Evolutionary conservation across 2,329 filamentous ascomycete genomes (phyloP).

Genomic region (Aureobasidium melanogenum): DNA sequence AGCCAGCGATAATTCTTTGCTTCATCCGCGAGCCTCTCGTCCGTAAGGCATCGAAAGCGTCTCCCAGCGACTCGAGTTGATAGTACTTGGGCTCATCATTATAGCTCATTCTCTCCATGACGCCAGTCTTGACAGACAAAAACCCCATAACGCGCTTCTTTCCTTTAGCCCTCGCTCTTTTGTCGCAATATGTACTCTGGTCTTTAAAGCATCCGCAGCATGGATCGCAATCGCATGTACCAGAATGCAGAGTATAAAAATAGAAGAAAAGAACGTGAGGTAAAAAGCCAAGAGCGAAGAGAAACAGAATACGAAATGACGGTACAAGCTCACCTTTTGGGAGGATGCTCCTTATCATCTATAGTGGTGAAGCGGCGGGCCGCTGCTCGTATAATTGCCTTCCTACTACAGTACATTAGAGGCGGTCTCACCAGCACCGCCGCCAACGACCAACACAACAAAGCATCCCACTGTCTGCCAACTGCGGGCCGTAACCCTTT

Average conservation of each 20-base stretch:
- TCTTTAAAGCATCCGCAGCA: background rate
- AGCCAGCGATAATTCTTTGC: slow-evolving; percentile 5
- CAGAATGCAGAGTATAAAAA: background rate
- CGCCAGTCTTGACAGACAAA: background rate
- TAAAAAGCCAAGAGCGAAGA: background rate
- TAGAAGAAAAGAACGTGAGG: background rate
- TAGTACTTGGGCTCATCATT: background rate
- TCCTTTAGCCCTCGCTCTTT: background rate
- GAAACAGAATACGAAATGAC: background rate
- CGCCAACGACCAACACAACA: background rate
- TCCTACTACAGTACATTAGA: too few species aligned
- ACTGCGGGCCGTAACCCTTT: background rate
- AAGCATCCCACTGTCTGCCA: background rate
- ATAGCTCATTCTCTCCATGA: background rate
- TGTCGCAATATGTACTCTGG: background rate
- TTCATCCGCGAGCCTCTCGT: background rate
- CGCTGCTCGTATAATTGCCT: background rate
- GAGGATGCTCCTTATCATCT: background rate
- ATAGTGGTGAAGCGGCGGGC: background rate
- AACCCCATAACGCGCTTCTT: background rate
- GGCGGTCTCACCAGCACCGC: background rate
- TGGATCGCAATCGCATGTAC: background rate
- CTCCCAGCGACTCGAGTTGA: background rate
- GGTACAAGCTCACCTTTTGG: background rate
- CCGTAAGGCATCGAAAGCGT: background rate